Percentiles rank a stretch among this genome's conserved stretches.
These are phyloP conservation scores for Pholiota molesta DNA, from an alignment of 768 basidiomycete species.

Conservation along the genomic window DNA sequence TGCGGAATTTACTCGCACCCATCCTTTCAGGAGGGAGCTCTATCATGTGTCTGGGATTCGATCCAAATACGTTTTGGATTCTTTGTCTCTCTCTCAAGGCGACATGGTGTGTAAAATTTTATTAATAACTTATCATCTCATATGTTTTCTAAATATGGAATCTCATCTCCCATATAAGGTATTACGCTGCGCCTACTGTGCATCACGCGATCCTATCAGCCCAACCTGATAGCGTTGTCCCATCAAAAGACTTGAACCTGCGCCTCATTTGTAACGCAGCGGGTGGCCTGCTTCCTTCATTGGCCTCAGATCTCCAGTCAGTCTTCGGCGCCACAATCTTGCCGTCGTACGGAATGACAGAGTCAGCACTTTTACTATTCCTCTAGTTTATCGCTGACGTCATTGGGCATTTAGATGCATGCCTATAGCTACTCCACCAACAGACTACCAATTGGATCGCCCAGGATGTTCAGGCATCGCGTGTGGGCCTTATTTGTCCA, in stretches of 20 bases:
- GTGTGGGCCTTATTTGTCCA: slow-evolving; percentile 49
- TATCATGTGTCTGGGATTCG: slow-evolving; percentile 58
- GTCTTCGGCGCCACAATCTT: slow-evolving; percentile 57
- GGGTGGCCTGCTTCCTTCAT: slow-evolving; percentile 54
- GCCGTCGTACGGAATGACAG: slow-evolving; percentile 65
- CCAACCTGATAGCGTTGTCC: slow-evolving; percentile 32
- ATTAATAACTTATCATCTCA: not conserved
- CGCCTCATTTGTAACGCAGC: slow-evolving; percentile 55
- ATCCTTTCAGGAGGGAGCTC: slow-evolving; percentile 56
- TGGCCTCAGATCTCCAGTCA: slow-evolving; percentile 48
- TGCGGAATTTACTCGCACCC: slow-evolving; percentile 61
- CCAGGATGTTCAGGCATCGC: slow-evolving; percentile 51
- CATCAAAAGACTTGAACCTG: slow-evolving; percentile 38
- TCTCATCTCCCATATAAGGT: slow-evolving; percentile 33
- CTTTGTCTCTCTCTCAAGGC: slow-evolving; percentile 37
- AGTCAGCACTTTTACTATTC: slow-evolving; percentile 30
- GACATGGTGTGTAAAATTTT: slow-evolving; percentile 47
- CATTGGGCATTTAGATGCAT: slow-evolving; percentile 38
- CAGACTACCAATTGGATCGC: slow-evolving; percentile 45
- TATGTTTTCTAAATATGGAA: slow-evolving; percentile 7
- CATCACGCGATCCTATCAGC: slow-evolving; percentile 51
- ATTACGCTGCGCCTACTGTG: slow-evolving; percentile 52
- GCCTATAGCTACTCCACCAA: slow-evolving; percentile 51
- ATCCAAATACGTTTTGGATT: slow-evolving; percentile 54
- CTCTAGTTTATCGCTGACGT: slow-evolving; percentile 5